Base-by-base conservation (phyloP, 2,329 filamentous ascomycete species). In the Cladophialophora bantiana region DNA sequence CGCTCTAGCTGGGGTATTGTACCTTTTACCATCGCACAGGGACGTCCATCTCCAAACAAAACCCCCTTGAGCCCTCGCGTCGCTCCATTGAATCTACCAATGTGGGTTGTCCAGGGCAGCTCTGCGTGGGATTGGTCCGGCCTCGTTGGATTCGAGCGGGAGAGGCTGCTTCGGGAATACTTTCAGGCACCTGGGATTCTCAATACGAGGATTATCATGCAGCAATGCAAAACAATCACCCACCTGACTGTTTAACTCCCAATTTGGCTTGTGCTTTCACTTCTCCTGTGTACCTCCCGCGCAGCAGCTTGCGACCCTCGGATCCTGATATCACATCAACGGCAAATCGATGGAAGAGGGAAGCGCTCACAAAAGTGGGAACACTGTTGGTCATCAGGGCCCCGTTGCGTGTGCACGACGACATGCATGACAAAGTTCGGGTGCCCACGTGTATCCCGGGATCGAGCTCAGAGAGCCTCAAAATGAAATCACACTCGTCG, bases 201-300 rank as follows among this genome's bases (percentile, higher is more conserved):
- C 40, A 42, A 42, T 7, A 42, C 40, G 40, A 42, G 40, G 40
- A 40, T 42, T n/a, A 42, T 42, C 15, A 42, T 42, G 40, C 40
- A 42, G 40, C 40, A n/a, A 10, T 42, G 40, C 40, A 42, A 42
- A 50, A 26, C 45, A 50, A 50, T 50, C 45, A 26, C 45, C 45
- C 15, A 45, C n/a, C 40, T 45, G 9, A 40, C 12, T 40, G 36
- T 40, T n/a, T n/a, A 42, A 18, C 15, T 4, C n/a, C 13, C 40
- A n/a, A 42, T 26, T 26, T 13, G 40, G n/a, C 40, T 4, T 42
- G 40, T n/a, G 15, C 40, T 26, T 26, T 26, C 26, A 26, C 26
- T 26, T 26, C 26, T 26, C 26, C 2, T 3, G 26, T 26, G 26
- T 26, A 26, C 26, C 26, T 26, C 26, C 26, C 26, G 26, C 26